These are phyloP conservation scores for Falciphora oryzae DNA, from an alignment of 2,329 filamentous ascomycete species.

Conservation along the genomic window DNA sequence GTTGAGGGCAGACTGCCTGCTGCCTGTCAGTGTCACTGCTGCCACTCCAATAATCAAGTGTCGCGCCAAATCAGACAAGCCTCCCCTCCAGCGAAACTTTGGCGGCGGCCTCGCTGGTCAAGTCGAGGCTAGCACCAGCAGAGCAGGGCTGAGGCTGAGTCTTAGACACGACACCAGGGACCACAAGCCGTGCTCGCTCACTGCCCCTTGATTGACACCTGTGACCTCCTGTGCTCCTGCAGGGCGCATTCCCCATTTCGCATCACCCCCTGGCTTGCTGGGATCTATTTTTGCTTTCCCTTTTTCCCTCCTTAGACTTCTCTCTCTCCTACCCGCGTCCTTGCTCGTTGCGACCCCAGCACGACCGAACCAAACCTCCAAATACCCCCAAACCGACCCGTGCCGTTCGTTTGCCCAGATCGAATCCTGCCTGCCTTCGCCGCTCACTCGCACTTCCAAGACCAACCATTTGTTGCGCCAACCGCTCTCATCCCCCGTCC, in stretches of 20 bases:
- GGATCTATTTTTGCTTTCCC: neutral
- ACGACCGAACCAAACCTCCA: neutral
- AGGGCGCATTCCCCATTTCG: neutral
- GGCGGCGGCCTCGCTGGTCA: neutral
- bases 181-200: neutral
- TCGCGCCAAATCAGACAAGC: neutral
- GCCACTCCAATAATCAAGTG: too few species aligned
- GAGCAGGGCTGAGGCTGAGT: neutral
- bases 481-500: neutral
- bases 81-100: too few species aligned
- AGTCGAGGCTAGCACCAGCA: neutral
- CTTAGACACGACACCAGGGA: neutral
- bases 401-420: neutral
- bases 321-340: neutral
- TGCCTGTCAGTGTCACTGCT: too few species aligned
- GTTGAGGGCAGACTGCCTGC: too few species aligned
- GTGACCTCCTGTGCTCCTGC: neutral
- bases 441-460: too few species aligned
- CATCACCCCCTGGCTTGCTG: neutral
- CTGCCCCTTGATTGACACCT: neutral
- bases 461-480: neutral
- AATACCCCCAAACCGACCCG: neutral
- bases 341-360: neutral
- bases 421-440: neutral
- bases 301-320: neutral